Evolutionary conservation across 2,329 filamentous ascomycete genomes (phyloP), one percentile per base, ranked within the genome.

Genomic region (Xylariaceae sp.): DNA sequence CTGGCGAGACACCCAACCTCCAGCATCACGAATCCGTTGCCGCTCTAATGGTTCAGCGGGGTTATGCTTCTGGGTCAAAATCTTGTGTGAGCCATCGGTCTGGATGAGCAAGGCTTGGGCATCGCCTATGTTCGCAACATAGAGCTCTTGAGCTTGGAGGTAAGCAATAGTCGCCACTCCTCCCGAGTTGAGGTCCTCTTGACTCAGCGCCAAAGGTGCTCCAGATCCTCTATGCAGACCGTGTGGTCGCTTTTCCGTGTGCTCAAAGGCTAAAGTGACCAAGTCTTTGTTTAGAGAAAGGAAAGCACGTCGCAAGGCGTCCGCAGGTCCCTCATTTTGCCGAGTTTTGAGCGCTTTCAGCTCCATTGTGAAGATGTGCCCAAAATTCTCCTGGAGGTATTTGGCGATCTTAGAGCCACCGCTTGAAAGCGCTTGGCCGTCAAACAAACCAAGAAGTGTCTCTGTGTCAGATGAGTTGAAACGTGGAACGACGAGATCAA

Each of bases 351-450:
- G 67, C 50, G 76, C 81, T 57, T 89, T 90, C 45, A 99, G 70
- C 69, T 99, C 92, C 47, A 86, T 80, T 6, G 82, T 81, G 62
- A 99, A 94, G 14, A 90, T 86, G 52, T 86, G 80, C 19, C 89
- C 88, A 68, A 99, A 96, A 64, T 96, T 92, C 71, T 99, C 94
- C 65, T 99, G 92, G 30, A 99, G 75, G 62, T 89, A 99, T 67
- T 96, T 97, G 57, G 94, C 91, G 59, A 99, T 89, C 72, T 95
- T 95, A 54, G 91, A 96, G 39, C 94, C 95, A 53, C 91, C 89
- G 53, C 83, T 90, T 2, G 89, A 89, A 50, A 95, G 77, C n/a
- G 86, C 82, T 66, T 96, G 89, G 3, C 94, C 94, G 65, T 99
- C 95, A 63, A 99, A 99, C 68, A 99, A 79, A n/a, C 92, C 94